Evolutionary conservation across 2,329 filamentous ascomycete genomes (phyloP), one percentile per base, ranked within the genome.

Genomic region (Exophiala lecanii-corni): DNA sequence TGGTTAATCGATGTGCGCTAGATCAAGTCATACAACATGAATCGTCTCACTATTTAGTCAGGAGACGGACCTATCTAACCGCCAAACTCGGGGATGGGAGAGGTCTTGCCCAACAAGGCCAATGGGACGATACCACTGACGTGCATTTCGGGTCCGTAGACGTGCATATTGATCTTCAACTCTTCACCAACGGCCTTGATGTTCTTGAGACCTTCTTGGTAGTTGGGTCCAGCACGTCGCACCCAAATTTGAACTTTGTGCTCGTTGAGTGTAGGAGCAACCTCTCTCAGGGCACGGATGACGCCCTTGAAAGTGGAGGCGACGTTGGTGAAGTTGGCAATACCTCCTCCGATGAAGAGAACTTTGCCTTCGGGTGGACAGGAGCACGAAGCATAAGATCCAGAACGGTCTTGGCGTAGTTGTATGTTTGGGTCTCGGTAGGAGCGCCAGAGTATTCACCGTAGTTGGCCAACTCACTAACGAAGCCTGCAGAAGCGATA

Each of bases 271-370:
- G 84, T 77, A 53, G 82, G 81, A 49, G 89, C 79, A 58, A 91
- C 89, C 72, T 97, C 92, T 56, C 91, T 83, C 55, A 98, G 80
- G 48, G 92, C 92, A 59, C 88, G 85, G 67, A 98, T 98, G 69
- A 98, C 91, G 75, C 92, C 92, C 81, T 98, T 98, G 85, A 98
- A 98, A 54, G 92, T 98, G 60, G 86, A 92, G 49, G 92, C 92
- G 42, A 98, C 92, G 74, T 97, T 98, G 78, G 92, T 98, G 77
- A 98, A 98, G 84, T 98, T 98, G 78, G 92, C 92, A 79, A 98
- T 98, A 79, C 92, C 92, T 75, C 92, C 92, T 70, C 92, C 92
- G 57, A 98, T 97, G 80, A 98, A 98, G 55, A 98, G 84, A 41
- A 98, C 88, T 81, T 97, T 98, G 76, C 92, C 92, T 63, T 96